These are phyloP conservation scores for Mimosa bimucronata DNA, from an alignment of 306 rosid species.

Conservation along the genomic window DNA sequence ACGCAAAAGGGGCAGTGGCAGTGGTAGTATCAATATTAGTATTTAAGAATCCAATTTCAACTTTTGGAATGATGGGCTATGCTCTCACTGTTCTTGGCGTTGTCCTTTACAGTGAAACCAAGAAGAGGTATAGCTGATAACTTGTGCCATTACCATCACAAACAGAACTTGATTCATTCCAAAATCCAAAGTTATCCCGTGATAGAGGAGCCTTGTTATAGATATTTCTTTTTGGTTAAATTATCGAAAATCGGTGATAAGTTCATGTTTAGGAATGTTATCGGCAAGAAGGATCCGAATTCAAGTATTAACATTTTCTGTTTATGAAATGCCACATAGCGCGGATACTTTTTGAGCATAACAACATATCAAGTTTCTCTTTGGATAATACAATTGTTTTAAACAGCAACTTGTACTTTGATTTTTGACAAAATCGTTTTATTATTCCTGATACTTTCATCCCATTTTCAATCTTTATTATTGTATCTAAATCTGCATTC, in stretches of 20 bases:
- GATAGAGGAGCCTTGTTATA: constrained; percentile 13
- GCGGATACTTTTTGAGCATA: too few species aligned
- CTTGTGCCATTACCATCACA: constrained; percentile 8
- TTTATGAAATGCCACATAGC: too few species aligned
- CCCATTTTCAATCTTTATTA: not conserved
- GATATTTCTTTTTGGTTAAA: not conserved
- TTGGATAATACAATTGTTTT: too few species aligned
- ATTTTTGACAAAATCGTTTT: too few species aligned
- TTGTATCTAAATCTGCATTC: too few species aligned
- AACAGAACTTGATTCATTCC: not conserved
- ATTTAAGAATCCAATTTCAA: constrained; percentile 54
- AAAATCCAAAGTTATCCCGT: not conserved
- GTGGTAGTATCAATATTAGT: constrained; percentile 56
- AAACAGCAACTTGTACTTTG: too few species aligned
- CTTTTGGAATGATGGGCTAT: constrained; percentile 54
- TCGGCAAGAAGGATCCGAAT: too few species aligned
- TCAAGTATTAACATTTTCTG: too few species aligned
- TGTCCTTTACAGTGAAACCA: constrained; percentile 49
- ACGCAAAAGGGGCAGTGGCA: constrained; percentile 64
- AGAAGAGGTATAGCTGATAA: constrained; percentile 43
- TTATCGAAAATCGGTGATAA: too few species aligned
- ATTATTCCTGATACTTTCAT: not conserved
- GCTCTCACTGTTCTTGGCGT: constrained; percentile 52
- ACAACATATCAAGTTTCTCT: too few species aligned
- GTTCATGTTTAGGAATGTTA: too few species aligned